Evolutionary conservation across 2,329 filamentous ascomycete genomes (phyloP), one percentile per base, ranked within the genome.

Genomic region (Aspergillus tamarii): DNA sequence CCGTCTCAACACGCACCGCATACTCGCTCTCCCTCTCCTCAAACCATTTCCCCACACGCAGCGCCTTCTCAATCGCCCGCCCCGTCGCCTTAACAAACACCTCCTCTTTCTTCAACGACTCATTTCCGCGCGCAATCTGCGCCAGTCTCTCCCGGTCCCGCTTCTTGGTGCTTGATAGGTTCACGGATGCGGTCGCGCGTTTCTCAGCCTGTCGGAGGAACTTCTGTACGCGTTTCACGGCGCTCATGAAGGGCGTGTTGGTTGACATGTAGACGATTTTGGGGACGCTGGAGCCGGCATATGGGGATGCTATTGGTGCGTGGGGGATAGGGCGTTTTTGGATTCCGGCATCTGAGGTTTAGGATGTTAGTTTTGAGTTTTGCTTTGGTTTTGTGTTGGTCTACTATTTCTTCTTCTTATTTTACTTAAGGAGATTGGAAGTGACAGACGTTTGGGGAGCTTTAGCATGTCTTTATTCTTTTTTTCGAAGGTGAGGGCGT

Each of bases 71-170:
- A 66, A 89, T 88, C 43, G 87, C 87, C 57, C 84, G 81, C 6
- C 87, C 87, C 11, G 85, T 87, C 6, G 84, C 87, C 72, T 88
- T 89, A 32, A 89, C 70, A 66, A 84, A 79, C 1, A 89, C 83
- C 53, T 83, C 80, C 67, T 88, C 85, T 58, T 69, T 69, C 9
- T 68, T 67, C 41, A 81, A 69, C 52, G 73, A 69, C 39, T 80
- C 76, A 19, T 76, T 74, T 0, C 69, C 72, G 54, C 74, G 71
- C 57, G 68, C 74, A 28, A 80, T 65, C 59, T 71, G 70, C 9
- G 69, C 72, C 32, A 77, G 68, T 43, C 74, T 75, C 63, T 75
- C 71, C 36, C 74, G 72, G 36, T 76, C 74, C 7, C 67, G 71
- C 52, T 67, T 69, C 45, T 73, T 76, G 36, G 69, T 74, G 28